phyloP scores from a whole-genome alignment of 2,329 filamentous ascomycete species.

The Nigrospora oryzae region DNA sequence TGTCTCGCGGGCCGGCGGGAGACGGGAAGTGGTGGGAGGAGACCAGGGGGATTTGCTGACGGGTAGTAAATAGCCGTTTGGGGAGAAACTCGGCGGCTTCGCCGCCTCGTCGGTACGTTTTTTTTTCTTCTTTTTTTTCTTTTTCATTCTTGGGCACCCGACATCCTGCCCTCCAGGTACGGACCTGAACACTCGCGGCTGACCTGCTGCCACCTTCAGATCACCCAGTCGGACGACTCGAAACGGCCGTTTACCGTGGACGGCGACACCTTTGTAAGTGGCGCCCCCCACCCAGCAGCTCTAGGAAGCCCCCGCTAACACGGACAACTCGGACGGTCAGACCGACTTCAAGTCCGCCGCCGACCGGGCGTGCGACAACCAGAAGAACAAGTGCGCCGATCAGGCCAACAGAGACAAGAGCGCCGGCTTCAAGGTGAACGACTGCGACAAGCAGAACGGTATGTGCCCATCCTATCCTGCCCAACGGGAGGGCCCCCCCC shows the following conservation, averaged over 20 bases:
- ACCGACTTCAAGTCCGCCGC: constrained; percentile 32
- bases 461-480: neutral
- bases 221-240: constrained; percentile 29
- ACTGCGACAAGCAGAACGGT: constrained; percentile 39
- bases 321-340: constrained; percentile 13
- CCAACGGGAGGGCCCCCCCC: neutral
- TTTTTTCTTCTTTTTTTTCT: no score
- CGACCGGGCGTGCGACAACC: constrained; percentile 36
- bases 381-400: constrained; percentile 38
- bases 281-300: neutral
- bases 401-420: constrained; percentile 26
- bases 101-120: constrained; percentile 23
- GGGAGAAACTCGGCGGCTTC: constrained; percentile 28
- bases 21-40: neutral
- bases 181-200: neutral
- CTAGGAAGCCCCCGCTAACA: neutral
- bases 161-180: neutral
- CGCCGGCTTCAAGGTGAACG: constrained; percentile 25
- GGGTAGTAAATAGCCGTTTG: constrained; percentile 22
- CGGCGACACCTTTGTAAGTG: constrained; percentile 34
- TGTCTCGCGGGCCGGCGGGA: neutral
- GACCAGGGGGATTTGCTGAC: neutral
- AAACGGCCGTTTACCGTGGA: constrained; percentile 32
- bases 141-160: no score
- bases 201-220: constrained; percentile 13